phyloP scores from a whole-genome alignment of 2,329 filamentous ascomycete genomes.

The Macroventuria anomochaeta region DNA sequence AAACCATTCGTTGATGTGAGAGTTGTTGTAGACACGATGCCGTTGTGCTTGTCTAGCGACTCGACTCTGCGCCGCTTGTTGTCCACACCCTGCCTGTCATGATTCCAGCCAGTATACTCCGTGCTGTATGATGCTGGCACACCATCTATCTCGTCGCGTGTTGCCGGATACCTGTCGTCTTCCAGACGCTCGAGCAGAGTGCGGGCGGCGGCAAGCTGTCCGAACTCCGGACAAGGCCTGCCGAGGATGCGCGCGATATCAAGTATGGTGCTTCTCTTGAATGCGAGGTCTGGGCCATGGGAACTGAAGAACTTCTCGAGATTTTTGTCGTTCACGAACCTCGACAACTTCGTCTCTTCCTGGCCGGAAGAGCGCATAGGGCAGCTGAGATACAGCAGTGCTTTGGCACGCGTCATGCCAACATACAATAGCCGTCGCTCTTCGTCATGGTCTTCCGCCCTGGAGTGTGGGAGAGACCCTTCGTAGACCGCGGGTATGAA shows the following conservation, averaged over 20 bases:
- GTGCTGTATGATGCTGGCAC: constrained; percentile 31
- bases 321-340: constrained; percentile 68
- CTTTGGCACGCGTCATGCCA: constrained; percentile 93
- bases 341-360: constrained; percentile 70
- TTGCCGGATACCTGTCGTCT: constrained; percentile 46
- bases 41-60: not conserved
- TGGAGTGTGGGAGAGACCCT: constrained; percentile 87
- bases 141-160: constrained; percentile 44
- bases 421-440: constrained; percentile 91
- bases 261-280: constrained; percentile 67
- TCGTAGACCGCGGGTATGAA: constrained; percentile 91
- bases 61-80: constrained; percentile 40
- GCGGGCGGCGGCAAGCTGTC: constrained; percentile 32
- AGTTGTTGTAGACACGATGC: constrained; percentile 22
- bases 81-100: constrained; percentile 11
- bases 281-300: constrained; percentile 67
- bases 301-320: constrained; percentile 62
- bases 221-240: constrained; percentile 64
- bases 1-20: constrained; percentile 38
- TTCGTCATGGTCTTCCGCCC: constrained; percentile 84
- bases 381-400: constrained; percentile 83
- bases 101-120: constrained; percentile 18
- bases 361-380: constrained; percentile 70
- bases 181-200: constrained; percentile 38
- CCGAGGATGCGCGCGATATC: constrained; percentile 75